Evolutionary conservation across 2,329 filamentous ascomycete genomes (phyloP), one percentile per base, ranked within the genome.

Genomic region (Beauveria bassiana): DNA sequence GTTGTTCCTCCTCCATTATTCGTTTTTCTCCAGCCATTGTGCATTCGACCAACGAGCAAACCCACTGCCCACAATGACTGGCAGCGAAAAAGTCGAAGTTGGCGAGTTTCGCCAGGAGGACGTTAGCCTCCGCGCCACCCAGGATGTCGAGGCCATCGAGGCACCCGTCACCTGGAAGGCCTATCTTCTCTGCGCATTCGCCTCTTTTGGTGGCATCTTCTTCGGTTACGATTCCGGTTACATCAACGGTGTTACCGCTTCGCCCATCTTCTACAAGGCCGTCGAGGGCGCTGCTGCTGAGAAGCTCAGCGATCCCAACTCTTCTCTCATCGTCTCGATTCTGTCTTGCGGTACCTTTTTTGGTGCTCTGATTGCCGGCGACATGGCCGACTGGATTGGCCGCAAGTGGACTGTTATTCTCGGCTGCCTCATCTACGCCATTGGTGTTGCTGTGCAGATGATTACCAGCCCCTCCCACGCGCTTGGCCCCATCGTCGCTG

Each of bases 181-280:
- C 61, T 89, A 89, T 73, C 64, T 87, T 56, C 82, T 89, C 70
- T 89, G 86, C 73, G 86, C 84, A 65, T 89, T 89, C 65, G 86
- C 86, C 63, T 85, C 86, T 40, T 88, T 89, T 64, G 86, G 86
- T 69, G 86, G 84, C 73, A 88, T 90, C 75, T 88, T 91, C 78
- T 89, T 91, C 75, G 89, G 89, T 55, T 92, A 89, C 74, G 89
- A 91, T 69, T 89, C 87, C 47, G 89, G 88, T 67, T 89, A 89
- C 76, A 89, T 90, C 78, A 86, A 85, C 71, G 85, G 85, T 71
- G 84, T 87, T 63, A 75, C 82, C 46, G 82, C 78, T 66, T 77
- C 79, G 66, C 46, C 70, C 14, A 74, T 75, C 72, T 86, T 87
- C 75, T 79, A 81, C 70, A 49, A 74, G 12, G 72, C 77, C 64